phyloP scores from a whole-genome alignment of 1,284 basidiomycete species.

The Ustilago nuda region DNA sequence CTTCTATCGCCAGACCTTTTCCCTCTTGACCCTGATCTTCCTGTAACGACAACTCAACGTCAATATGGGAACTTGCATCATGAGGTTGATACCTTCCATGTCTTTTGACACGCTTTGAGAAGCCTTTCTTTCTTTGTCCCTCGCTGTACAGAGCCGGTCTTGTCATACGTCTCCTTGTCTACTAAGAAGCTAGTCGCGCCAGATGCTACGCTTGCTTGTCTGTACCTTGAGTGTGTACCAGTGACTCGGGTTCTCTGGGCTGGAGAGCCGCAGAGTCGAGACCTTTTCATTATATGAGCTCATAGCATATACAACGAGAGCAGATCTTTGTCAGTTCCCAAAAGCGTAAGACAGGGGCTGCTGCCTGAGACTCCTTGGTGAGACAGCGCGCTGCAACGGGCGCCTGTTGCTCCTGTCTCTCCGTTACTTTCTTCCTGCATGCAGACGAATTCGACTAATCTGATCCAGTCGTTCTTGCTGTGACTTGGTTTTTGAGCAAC shows the following conservation, averaged over 20 bases:
- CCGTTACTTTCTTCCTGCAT: background rate
- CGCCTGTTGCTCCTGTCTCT: background rate
- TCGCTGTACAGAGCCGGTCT: background rate
- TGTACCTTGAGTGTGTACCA: background rate
- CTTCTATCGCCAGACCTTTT: slow-evolving; percentile 12
- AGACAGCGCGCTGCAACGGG: background rate
- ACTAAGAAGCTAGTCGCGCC: background rate
- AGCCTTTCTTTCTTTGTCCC: background rate
- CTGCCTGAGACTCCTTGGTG: background rate
- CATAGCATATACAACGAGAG: background rate
- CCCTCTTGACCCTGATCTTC: slow-evolving; percentile 1
- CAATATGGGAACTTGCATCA: background rate
- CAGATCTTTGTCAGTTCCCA: background rate
- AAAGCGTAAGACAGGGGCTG: slow-evolving; percentile 5
- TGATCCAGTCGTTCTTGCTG: too few species aligned
- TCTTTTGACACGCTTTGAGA: background rate
- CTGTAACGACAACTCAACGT: background rate
- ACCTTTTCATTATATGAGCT: background rate
- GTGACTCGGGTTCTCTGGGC: background rate
- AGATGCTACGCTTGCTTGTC: background rate
- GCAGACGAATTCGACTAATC: background rate
- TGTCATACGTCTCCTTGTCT: background rate
- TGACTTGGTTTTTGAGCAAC: too few species aligned
- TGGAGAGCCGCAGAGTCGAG: background rate
- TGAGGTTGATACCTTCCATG: background rate